Evolutionary conservation across 495 filamentous ascomycete species (phyloP), one percentile per base, ranked within the genome.

Genomic region (Tuber umbilicatum): DNA sequence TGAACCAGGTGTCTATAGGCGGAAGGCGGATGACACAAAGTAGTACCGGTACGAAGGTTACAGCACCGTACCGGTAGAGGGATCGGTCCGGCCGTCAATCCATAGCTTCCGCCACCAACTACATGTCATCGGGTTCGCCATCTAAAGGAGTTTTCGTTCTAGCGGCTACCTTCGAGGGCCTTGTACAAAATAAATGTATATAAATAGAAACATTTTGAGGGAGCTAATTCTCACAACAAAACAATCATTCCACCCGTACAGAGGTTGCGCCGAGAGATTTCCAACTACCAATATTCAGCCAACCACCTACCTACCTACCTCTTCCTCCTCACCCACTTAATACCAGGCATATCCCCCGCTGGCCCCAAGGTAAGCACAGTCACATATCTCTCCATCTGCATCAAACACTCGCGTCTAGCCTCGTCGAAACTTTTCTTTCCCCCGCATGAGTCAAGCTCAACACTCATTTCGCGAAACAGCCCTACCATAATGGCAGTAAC

Each of bases 401-500:
- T 27, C 55, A 64, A 64, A 64, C 55, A 64, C 4, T 64, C 27
- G 2, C 0, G n/a, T 17, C 14, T 35, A 16, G 27, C 55, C 55
- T 64, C 55, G 12, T 64, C 55, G 0, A 31, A 35, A 4, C 10
- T 31, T 35, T 64, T 64, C 4, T 1, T 64, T 35, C 55, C 55
- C n/a, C 55, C 55, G 14, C n/a, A 35, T 17, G 27, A 16, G 27
- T 35, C 55, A 68, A 93, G 85, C 83, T 91, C 89, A 21, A 93
- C 85, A 75, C 86, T 89, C 82, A 89, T 90, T 67, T 86, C 83
- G 72, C 87, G 85, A 74, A 93, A 91, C 17, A 94, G 83, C 21
- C 88, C 86, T 1, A 90, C 86, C 73, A 95, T 85, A 73, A 88
- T 90, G 0, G 90, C 90, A 42, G 89, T 84, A 47, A 91, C 84